A percentile compares a stretch with the other conserved stretches of the same genome.
Conservation (phyloP, 1,284 basidiomycete species). For the Cutaneotrichosporon cyanovorans region DNA sequence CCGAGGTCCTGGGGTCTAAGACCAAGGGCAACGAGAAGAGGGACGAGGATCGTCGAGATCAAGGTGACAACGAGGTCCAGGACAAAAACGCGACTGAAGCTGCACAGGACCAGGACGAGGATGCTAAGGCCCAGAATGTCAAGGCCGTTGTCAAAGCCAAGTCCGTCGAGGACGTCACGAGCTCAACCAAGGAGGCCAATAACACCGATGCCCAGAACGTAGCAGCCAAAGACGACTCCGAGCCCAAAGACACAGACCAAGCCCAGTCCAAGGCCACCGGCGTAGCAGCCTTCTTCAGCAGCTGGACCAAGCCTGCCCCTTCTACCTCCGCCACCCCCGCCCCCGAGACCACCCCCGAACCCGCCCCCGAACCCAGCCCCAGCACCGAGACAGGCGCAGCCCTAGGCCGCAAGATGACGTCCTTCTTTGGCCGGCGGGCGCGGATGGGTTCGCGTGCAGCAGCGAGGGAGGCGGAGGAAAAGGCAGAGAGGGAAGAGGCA, state of each 20-base stretch:
- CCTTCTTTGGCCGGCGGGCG: constrained; percentile 13
- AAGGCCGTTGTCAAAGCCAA: no score
- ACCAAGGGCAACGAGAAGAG: neutral
- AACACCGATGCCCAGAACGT: no score
- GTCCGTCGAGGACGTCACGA: no score
- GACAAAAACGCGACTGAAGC: no score
- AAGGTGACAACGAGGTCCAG: no score
- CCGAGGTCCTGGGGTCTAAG: neutral
- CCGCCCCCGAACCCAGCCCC: constrained; percentile 1
- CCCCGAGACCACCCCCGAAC: constrained; percentile 1
- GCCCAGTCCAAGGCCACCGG: constrained; percentile 1
- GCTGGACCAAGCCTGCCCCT: neutral
- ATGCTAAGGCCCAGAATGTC: no score
- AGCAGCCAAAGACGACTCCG: neutral
- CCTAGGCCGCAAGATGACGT: constrained; percentile 11
- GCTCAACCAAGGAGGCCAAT: no score
- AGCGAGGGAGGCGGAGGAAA: neutral
- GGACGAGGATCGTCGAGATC: no score
- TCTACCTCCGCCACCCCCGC: neutral
- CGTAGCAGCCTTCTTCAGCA: constrained; percentile 2
- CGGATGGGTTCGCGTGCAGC: neutral
- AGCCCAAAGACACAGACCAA: neutral
- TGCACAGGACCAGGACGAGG: no score
- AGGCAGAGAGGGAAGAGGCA: neutral
- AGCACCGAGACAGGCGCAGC: constrained; percentile 2